Conservation (phyloP, 2,329 filamentous ascomycete species). For the Fusarium buxicola region DNA sequence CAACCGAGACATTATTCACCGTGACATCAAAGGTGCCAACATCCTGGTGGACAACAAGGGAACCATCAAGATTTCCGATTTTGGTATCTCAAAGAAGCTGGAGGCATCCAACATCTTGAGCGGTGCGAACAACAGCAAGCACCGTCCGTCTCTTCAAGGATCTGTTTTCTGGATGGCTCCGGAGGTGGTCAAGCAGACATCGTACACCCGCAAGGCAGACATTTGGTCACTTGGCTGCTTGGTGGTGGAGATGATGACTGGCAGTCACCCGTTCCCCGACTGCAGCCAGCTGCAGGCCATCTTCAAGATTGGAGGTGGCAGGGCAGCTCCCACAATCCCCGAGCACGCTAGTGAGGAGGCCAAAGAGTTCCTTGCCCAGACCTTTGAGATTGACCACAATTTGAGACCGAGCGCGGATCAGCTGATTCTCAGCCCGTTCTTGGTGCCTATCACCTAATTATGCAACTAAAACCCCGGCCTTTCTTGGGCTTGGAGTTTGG, state of each 20-base stretch:
- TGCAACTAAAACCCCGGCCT: slow-evolving; percentile 3
- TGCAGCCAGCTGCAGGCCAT: slow-evolving; percentile 98
- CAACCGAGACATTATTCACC: slow-evolving; percentile 94
- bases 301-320: slow-evolving; percentile 94
- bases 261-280: slow-evolving; percentile 94
- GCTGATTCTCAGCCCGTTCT: slow-evolving; percentile 84
- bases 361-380: slow-evolving; percentile 83
- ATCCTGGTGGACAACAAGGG: slow-evolving; percentile 99
- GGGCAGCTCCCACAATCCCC: slow-evolving; percentile 88
- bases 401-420: slow-evolving; percentile 93
- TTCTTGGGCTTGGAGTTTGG: neutral
- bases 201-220: slow-evolving; percentile 97
- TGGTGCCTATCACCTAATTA: slow-evolving; percentile 72
- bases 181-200: slow-evolving; percentile 97
- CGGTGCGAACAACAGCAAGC: slow-evolving; percentile 74
- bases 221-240: slow-evolving; percentile 98
- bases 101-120: slow-evolving; percentile 88
- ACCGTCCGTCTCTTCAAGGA: slow-evolving; percentile 86
- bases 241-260: slow-evolving; percentile 99
- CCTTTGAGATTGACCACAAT: slow-evolving; percentile 96
- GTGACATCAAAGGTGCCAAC: slow-evolving; percentile 99
- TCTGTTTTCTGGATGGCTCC: slow-evolving; percentile 99
- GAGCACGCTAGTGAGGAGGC: slow-evolving; percentile 88
- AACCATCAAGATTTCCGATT: slow-evolving; percentile 98
- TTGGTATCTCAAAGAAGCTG: slow-evolving; percentile 97